Base-by-base conservation (phyloP, 2,329 filamentous ascomycete genomes). In the Claviceps citrina region DNA sequence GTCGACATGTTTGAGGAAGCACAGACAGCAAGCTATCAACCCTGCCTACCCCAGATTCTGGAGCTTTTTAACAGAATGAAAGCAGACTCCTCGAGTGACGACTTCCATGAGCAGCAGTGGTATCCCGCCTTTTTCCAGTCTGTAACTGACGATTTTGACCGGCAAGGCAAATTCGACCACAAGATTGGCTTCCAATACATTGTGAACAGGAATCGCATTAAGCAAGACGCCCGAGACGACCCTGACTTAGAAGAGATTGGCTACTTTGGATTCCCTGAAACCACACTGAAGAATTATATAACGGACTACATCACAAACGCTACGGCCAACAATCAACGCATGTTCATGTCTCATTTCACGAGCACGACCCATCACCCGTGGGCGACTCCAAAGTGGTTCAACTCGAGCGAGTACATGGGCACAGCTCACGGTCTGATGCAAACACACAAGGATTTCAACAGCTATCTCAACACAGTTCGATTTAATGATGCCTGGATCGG, bases 11-110 rank as follows among this genome's bases (percentile, higher is more conserved):
- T 62, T 60, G 40, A 65, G 63, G 64, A 67, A 39, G 57, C 57
- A 34, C 48, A 57, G n/a, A 51, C 62, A 12, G 59, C 65, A 33
- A 52, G 64, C 24, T 67, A 67, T 45, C 64, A 67, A 32, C 64
- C 64, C 0, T 67, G 64, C 35, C 42, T 67, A 35, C 60, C 64
- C 1, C 61, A 59, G 1, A 42, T 58, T 13, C 42, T 59, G 1
- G 48, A 59, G 9, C 49, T 53, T 8, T 41, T 61, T 43, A 59
- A 57, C 31, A 27, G 34, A 4, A 44, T 55, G 6, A 46, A 46
- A 36, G 26, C 37, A 4, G 36, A 48, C 6, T 28, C 41, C 4
- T 41, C 42, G 2, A 31, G 40, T 2, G 42, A 44, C 15, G 49
- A 45, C 22, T 58, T 47, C 32, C 47, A 45, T 7, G 37, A 49